A percentile compares a stretch with the other conserved stretches of the same genome.
Evolutionary conservation across 2,329 filamentous ascomycete genomes (phyloP).

Genomic region (Pyricularia pennisetigena): DNA sequence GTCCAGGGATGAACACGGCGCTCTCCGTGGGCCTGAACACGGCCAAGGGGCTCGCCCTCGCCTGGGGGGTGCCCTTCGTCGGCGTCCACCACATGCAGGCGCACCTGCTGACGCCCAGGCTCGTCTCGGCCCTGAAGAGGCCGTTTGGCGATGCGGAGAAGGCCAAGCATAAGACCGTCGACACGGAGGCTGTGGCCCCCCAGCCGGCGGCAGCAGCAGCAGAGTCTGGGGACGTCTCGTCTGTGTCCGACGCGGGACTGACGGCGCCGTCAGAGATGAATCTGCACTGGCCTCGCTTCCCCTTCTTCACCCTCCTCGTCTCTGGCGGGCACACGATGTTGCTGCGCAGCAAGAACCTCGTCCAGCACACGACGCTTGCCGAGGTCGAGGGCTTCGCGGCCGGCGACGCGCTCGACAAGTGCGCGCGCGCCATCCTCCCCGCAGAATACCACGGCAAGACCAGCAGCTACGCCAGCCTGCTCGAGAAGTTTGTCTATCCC

Average conservation of each 20-base stretch:
- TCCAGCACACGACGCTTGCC: constrained; percentile 69
- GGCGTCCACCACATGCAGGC: constrained; percentile 97
- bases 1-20: constrained; percentile 78
- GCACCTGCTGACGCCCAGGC: constrained; percentile 78
- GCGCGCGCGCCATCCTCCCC: constrained; percentile 68
- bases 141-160: constrained; percentile 9
- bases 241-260: background rate
- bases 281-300: constrained; percentile 47
- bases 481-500: constrained; percentile 77
- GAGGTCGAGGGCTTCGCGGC: constrained; percentile 73
- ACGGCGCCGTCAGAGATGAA: background rate
- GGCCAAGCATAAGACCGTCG: too few relatives aligned
- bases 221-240: background rate
- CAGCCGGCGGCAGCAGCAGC: background rate
- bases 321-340: constrained; percentile 91
- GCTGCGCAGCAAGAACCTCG: constrained; percentile 52
- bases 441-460: constrained; percentile 19
- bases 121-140: constrained; percentile 51
- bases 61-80: constrained; percentile 73
- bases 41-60: constrained; percentile 78
- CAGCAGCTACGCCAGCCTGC: constrained; percentile 70
- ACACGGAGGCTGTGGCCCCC: background rate
- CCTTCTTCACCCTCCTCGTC: constrained; percentile 80
- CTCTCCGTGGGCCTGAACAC: constrained; percentile 69
- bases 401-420: constrained; percentile 84